Evolutionary conservation across 176 grass and related monocot species (phyloP), one percentile per base, ranked within the genome.

Genomic region (Elymus sibiricus): DNA sequence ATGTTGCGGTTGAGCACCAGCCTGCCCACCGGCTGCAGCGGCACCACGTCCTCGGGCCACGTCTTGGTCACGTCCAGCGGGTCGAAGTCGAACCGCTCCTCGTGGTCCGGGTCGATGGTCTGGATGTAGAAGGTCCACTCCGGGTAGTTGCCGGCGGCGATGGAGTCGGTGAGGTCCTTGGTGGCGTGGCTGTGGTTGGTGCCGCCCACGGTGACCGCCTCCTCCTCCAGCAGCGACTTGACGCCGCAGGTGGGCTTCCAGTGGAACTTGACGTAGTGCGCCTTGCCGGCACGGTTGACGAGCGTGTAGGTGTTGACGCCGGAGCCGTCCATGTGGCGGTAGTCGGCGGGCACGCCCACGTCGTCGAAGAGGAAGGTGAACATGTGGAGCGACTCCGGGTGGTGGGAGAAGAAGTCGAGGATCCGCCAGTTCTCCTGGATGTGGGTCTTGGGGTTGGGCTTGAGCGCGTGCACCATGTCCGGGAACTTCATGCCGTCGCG

Each of bases 251-350:
- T 98, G 43, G 96, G 93, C n/a, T 77, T 88, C 96, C 96, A 98
- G 79, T 98, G 96, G 88, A 98, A 98, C 96, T 98, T 98, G 74
- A 98, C 96, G 88, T 95, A 98, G 81, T 81, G 88, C 15, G 88
- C 39, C 90, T 88, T 98, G 58, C 96, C 96, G 70, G 91, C 87
- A 78, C 85, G 88, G 91, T 70, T 92, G 70, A 98, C 74, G 64
- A 98, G 91, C 8, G 93, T 94, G 81, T 95, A 98, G 47, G 96
- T 95, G 88, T 98, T 93, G 78, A 98, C 96, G 19, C 96, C 96
- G 37, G 96, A 98, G 27, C 96, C 96, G 84, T 98, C 96, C 96
- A 98, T 98, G 88, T 98, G 97, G 81, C 97, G 91, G 87, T 98
- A 98, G 79, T 98, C 92, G 31, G 94, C 88, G 31, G 97, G 97